A percentile compares a stretch with the other conserved stretches of the same genome.
These are phyloP conservation scores for Yamadazyma nakazawae DNA, from an alignment of 805 yeast genomes.

Conservation along the genomic window DNA sequence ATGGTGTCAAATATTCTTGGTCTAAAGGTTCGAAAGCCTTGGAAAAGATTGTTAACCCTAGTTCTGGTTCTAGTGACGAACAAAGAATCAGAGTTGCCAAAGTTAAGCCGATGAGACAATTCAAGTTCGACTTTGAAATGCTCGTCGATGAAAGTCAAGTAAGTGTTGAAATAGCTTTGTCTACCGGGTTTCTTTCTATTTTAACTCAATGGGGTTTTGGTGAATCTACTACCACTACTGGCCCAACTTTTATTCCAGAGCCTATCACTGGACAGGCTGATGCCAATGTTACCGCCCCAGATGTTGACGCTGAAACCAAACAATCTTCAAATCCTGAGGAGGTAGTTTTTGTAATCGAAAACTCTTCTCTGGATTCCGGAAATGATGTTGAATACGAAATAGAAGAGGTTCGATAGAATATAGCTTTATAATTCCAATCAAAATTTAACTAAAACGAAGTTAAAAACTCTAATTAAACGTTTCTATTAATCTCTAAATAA, in stretches of 20 bases:
- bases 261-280: neutral
- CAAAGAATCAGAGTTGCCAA: conserved; percentile 50
- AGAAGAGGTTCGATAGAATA: conserved; percentile 4
- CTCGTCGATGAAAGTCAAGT: conserved; percentile 46
- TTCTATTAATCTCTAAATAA: neutral
- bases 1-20: conserved; percentile 59
- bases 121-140: conserved; percentile 58
- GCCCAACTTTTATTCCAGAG: conserved; percentile 42
- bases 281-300: neutral
- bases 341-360: conserved; percentile 26
- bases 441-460: neutral
- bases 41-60: conserved; percentile 50
- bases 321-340: neutral
- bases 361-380: conserved; percentile 4
- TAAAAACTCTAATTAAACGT: neutral
- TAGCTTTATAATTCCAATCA: neutral
- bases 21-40: conserved; percentile 48
- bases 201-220: conserved; percentile 66
- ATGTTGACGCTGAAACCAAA: neutral
- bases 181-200: conserved; percentile 62
- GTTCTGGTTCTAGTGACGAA: conserved; percentile 54
- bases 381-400: conserved; percentile 6
- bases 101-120: conserved; percentile 55
- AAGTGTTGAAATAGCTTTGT: conserved; percentile 51
- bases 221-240: conserved; percentile 49